A percentile compares a stretch with the other conserved stretches of the same genome.
phyloP scores from a whole-genome alignment of 1,139 yeast species.

The Lodderomyces metapsilosis region DNA sequence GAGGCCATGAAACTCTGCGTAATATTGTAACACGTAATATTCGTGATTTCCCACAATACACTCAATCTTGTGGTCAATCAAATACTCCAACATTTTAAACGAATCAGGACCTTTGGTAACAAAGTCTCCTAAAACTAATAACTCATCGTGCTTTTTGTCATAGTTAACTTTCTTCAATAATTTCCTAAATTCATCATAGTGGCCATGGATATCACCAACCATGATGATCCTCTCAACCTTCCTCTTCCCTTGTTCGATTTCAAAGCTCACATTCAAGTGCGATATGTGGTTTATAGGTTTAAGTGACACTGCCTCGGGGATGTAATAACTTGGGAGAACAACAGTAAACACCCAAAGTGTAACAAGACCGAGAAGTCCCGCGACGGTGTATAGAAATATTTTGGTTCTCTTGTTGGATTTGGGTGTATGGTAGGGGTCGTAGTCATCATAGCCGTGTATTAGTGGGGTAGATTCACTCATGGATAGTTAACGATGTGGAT shows the following conservation, averaged over 20 bases:
- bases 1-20: conserved; percentile 57
- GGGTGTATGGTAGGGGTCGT: conserved; percentile 14
- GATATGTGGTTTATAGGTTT: conserved; percentile 27
- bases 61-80: conserved; percentile 56
- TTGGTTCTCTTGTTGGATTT: conserved; percentile 12
- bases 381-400: conserved; percentile 13
- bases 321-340: conserved; percentile 32
- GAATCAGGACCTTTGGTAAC: conserved; percentile 84
- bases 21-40: conserved; percentile 57
- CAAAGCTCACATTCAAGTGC: conserved; percentile 23
- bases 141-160: conserved; percentile 47
- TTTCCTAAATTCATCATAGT: conserved; percentile 50
- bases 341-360: conserved; percentile 32
- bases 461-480: conserved; percentile 4
- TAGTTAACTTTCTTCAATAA: conserved; percentile 50
- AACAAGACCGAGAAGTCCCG: conserved; percentile 17
- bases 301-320: conserved; percentile 33
- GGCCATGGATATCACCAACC: conserved; percentile 90
- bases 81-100: conserved; percentile 61
- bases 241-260: conserved; percentile 1
- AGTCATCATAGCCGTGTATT: not conserved
- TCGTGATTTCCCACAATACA: conserved; percentile 93
- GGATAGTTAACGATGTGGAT: too few relatives aligned
- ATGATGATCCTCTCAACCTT: conserved; percentile 53
- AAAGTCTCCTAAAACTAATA: conserved; percentile 82